Evolutionary conservation across 257 asterid species (phyloP), one percentile per base, ranked within the genome.

Genomic region (Primulina tabacum): DNA sequence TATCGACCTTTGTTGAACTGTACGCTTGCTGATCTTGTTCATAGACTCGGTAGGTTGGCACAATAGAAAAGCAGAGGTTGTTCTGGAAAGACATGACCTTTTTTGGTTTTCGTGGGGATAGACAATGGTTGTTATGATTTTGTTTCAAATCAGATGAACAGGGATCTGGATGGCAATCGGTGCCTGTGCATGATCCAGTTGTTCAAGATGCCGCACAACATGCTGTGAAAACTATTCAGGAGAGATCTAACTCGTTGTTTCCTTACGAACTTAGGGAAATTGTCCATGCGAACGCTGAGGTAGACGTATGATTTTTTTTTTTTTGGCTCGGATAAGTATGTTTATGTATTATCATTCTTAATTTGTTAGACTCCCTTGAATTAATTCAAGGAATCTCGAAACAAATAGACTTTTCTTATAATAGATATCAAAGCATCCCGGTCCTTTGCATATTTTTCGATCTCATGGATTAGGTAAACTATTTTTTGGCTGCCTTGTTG

Each of bases 161-260:
- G 61, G 82, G 72, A 34, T 37, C 78, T 10, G 98, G 95, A 30
- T 84, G 89, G 95, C 79, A 24, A 59, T 82, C 97, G 64, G 95
- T 92, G 59, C 86, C 95, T 6, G 96, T 81, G 62, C 83, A 86
- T 47, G 98, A 92, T 80, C 96, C 97, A 20, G 78, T 84, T 66
- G 89, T 92, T 60, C 84, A 82, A 71, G 98, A 90, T 77, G 98
- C 97, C 33, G 98, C 98, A 47, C 57, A 85, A 56, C 97, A 90
- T 74, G 98, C 95, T 63, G 76, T 92, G 24, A 81, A 75, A 76
- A 81, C 85, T 9, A 89, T 92, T 67, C 98, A 90, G 82, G 78
- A 85, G 86, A 82, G 95, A 77, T 92, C 98, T 11, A 92, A 92
- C 84, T 90, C 98, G 0, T 68, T 92, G 50, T 56, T 82, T 8